Evolutionary conservation across 2,329 filamentous ascomycete genomes (phyloP), one percentile per base, ranked within the genome.

Genomic region (Pseudogymnoascus sp.): DNA sequence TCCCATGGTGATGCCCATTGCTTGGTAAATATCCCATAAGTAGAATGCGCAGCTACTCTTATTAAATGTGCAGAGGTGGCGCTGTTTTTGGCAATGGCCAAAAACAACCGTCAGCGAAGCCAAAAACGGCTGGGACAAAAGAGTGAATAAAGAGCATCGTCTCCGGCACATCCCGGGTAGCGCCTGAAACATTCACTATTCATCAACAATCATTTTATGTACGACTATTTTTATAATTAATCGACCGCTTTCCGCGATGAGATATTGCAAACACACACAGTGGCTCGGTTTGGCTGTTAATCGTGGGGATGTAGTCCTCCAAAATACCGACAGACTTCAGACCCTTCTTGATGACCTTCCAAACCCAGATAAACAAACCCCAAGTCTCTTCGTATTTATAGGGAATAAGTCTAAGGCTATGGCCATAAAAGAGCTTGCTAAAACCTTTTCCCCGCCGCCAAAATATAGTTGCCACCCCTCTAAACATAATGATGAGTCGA

Each of bases 221-320:
- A 37, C 14, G 36, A 37, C 36, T 16, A n/a, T 37, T 37, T 37
- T n/a, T n/a, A n/a, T 37, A 37, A 16, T n/a, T 37, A 37, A n/a
- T 37, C n/a, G n/a, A 37, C 36, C 4, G 36, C 36, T 37, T 37
- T 37, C 36, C 12, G 36, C 36, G n/a, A 65, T 65, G 59, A 59
- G 61, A 33, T 65, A 65, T 57, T 65, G 58, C 47, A 65, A 65
- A 43, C 61, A 65, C 60, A 65, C 60, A 35, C 58, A 65, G 36
- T 65, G 60, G 61, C 61, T 65, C 36, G 39, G 61, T 30, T 62
- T 65, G 57, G 36, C 36, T 37, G 50, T 37, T 11, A 62, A 61
- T 36, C 39, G 64, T 58, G 58, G 61, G 25, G 58, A 64, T 50
- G 57, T 64, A 38, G 16, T 62, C 38, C 58, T 65, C 35, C 47